Base-by-base conservation (phyloP, 371 early-diverging fungal species). In the Mucor circinelloides region DNA sequence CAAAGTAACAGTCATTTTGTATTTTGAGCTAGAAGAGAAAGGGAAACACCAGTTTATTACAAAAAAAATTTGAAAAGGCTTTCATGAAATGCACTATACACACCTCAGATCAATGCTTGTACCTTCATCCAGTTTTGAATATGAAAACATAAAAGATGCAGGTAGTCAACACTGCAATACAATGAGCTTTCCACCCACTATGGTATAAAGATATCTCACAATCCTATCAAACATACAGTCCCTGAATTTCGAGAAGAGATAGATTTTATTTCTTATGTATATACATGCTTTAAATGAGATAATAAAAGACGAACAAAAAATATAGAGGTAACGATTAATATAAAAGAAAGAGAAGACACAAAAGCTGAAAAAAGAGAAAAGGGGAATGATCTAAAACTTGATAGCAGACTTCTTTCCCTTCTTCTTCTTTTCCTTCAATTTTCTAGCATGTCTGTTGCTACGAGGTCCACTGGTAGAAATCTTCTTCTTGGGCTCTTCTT, bases 1-100 rank as follows among this genome's bases (percentile, higher is more conserved):
- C 32, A 84, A 66, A 10, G 83, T 80, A 8, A 83, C 72, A 15
- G 83, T 78, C 83, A 83, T 83, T 62, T 13, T 25, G 15, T n/a
- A 1, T 60, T 3, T 44, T 19, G 15, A 19, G 31, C 7, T n/a
- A 23, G n/a, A 50, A 21, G 31, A 61, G 9, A 48, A 46, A 32
- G 19, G 31, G 31, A 12, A 44, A 46, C n/a, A 60, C 44, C 9
- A 59, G n/a, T n/a, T n/a, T 25, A 19, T 28, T 3, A 6, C n/a
- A 21, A 32, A 58, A 30, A 25, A 34, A 23, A 6, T 38, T 58
- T 25, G 19, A 21, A n/a, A 17, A 2, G 32, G 19, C 6, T 19
- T n/a, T 30, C 1, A 19, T 17, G 5, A 4, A 4, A 6, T 8
- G 27, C 9, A 13, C 28, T 19, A 32, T n/a, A 56, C 19, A 32